phyloP scores from a whole-genome alignment of 2,329 filamentous ascomycete species.

The Aureobasidium sp. region DNA sequence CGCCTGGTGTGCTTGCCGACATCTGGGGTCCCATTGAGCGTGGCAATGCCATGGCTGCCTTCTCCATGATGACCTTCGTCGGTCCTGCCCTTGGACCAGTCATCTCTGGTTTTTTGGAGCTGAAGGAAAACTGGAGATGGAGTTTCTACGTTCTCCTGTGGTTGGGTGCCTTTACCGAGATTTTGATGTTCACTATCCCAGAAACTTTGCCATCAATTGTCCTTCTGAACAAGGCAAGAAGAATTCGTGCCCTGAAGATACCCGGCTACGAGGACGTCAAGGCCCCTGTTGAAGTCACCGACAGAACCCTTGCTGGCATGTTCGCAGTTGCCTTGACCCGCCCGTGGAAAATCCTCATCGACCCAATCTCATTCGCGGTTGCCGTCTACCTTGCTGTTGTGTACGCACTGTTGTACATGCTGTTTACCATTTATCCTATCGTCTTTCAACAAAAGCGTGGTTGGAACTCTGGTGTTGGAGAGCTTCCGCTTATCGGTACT shows the following conservation, averaged over 20 bases:
- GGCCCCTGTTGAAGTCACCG: constrained; percentile 43
- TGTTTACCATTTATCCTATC: constrained; percentile 52
- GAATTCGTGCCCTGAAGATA: constrained; percentile 44
- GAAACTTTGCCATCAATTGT: constrained; percentile 50
- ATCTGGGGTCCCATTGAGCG: constrained; percentile 29
- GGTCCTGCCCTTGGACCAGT: constrained; percentile 50
- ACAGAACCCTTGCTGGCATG: constrained; percentile 37
- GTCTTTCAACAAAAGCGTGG: constrained; percentile 48
- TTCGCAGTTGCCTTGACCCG: constrained; percentile 49
- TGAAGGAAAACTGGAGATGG: constrained; percentile 45
- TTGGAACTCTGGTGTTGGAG: constrained; percentile 49
- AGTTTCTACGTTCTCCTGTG: constrained; percentile 39
- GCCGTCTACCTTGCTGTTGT: constrained; percentile 50
- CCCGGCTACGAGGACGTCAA: constrained; percentile 48
- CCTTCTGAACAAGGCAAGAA: constrained; percentile 47
- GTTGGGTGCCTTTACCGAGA: constrained; percentile 30
- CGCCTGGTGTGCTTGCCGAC: constrained; percentile 44
- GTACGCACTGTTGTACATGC: constrained; percentile 50
- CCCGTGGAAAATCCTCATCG: constrained; percentile 50
- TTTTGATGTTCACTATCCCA: constrained; percentile 51
- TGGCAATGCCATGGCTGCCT: constrained; percentile 49
- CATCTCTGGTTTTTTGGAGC: constrained; percentile 50
- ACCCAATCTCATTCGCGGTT: constrained; percentile 46
- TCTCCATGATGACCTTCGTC: constrained; percentile 48
- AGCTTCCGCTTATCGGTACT: constrained; percentile 47